phyloP scores from a whole-genome alignment of 306 rosid genomes.

The Ochetophila trinervis region DNA sequence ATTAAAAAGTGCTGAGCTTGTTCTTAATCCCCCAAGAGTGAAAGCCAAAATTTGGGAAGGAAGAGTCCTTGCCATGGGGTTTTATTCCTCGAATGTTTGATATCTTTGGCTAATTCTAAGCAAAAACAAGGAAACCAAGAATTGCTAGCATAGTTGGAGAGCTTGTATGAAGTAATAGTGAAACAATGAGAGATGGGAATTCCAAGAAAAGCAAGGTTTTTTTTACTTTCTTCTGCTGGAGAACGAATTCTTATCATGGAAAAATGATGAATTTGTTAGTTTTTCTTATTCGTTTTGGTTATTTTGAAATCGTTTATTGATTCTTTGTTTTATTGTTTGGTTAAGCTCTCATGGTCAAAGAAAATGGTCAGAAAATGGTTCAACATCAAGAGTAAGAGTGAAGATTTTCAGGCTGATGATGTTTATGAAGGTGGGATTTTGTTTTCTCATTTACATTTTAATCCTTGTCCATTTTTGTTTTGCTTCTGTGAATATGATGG shows the following conservation, averaged over 20 bases:
- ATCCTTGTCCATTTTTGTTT: background rate
- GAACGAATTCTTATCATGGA: constrained; percentile 8
- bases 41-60: constrained; percentile 35
- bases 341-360: constrained; percentile 99
- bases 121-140: constrained; percentile 29
- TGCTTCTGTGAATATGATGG: constrained; percentile 17
- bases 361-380: constrained; percentile 98
- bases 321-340: constrained; percentile 38
- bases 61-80: constrained; percentile 14
- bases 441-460: background rate
- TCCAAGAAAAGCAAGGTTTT: constrained; percentile 92
- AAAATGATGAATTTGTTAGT: constrained; percentile 23
- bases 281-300: constrained; percentile 20
- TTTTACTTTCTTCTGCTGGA: constrained; percentile 25
- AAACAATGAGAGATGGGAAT: constrained; percentile 86
- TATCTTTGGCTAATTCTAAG: constrained; percentile 30
- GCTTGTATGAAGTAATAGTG: constrained; percentile 66
- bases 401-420: constrained; percentile 70
- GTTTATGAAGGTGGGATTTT: constrained; percentile 65
- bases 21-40: constrained; percentile 26
- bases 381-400: constrained; percentile 83
- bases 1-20: constrained; percentile 13
- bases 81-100: constrained; percentile 26
- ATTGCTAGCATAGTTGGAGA: constrained; percentile 20
- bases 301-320: constrained; percentile 37